Evolutionary conservation across 2,329 filamentous ascomycete genomes (phyloP), one percentile per base, ranked within the genome.

Genomic region (Fonsecaea erecta): DNA sequence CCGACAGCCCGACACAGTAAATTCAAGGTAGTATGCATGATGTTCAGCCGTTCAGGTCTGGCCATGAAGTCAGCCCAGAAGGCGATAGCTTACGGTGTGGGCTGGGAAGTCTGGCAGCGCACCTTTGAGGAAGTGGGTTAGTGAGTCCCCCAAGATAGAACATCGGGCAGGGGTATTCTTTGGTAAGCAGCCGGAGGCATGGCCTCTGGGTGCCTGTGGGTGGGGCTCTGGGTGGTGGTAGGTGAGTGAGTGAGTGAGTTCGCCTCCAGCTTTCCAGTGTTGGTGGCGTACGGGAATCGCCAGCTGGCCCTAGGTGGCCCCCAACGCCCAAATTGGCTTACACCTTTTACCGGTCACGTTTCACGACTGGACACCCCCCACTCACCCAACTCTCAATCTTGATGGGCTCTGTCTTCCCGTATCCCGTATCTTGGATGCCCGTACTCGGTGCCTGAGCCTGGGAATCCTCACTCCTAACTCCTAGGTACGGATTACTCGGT

Each of bases 121-220:
- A 34, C n/a, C 26, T 30, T 53, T 34, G n/a, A 34, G 52, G n/a
- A n/a, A n/a, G 8, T 52, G 57, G 14, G 52, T 43, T 54, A 62
- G 37, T 56, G 30, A 61, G 59, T 16, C 61, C n/a, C 32, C 61
- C 61, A 63, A 63, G 61, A 63, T 63, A 63, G 61, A 63, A 63
- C 54, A 63, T 16, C 34, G 32, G 59, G 59, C 51, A 48, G 59
- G 51, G 60, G 52, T 14, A 26, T n/a, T 35, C 21, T 48, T 62
- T 57, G 52, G 60, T 62, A 62, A 62, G 60, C 60, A 62, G 18
- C 8, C 18, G 37, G 37, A 43, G 37, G n/a, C n/a, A n/a, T n/a
- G n/a, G n/a, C n/a, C n/a, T n/a, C n/a, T n/a, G n/a, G n/a, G n/a
- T n/a, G n/a, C n/a, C n/a, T n/a, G n/a, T n/a, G n/a, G n/a, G n/a